Evolutionary conservation across 805 yeast genomes (phyloP).

Genomic region (Pichia scutulata): DNA sequence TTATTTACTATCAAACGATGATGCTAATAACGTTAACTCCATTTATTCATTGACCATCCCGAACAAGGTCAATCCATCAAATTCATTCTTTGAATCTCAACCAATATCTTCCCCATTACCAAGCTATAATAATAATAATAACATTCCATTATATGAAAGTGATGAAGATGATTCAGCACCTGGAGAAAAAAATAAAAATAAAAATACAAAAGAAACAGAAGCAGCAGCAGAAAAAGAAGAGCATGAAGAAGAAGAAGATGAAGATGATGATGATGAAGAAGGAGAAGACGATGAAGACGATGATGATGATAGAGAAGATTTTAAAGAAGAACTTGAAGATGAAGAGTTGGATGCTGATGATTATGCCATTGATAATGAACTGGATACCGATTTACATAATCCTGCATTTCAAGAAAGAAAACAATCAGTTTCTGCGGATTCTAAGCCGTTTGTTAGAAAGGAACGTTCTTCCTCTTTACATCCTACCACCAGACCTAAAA

Average conservation of each 20-base stretch:
- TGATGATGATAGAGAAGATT: constrained; percentile 2
- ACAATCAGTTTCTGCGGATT: constrained; percentile 18
- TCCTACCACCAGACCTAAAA: constrained; percentile 11
- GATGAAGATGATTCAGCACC: constrained; percentile 2
- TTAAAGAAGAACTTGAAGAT: constrained; percentile 6
- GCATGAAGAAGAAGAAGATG: constrained; percentile 8
- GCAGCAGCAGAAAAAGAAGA: constrained; percentile 3
- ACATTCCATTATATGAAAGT: background rate
- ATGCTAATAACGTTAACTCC: constrained; percentile 12
- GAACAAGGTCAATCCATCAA: constrained; percentile 3
- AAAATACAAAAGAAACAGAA: constrained; percentile 5
- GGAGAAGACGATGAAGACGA: constrained; percentile 1
- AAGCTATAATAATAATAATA: background rate
- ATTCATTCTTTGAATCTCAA: background rate
- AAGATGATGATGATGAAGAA: constrained; percentile 2
- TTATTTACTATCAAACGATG: constrained; percentile 15
- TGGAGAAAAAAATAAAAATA: background rate
- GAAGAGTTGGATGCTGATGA: constrained; percentile 18
- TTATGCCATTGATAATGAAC: constrained; percentile 7
- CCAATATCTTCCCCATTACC: constrained; percentile 1
- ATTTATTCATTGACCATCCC: constrained; percentile 25
- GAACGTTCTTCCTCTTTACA: constrained; percentile 18
- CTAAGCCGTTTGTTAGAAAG: constrained; percentile 12
- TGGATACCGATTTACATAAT: constrained; percentile 23
- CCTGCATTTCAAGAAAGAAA: constrained; percentile 26